A percentile compares a stretch with the other conserved stretches of the same genome.
Evolutionary conservation across 192 early-diverging fungal genomes (phyloP).

Genomic region (Coemansia sp.): DNA sequence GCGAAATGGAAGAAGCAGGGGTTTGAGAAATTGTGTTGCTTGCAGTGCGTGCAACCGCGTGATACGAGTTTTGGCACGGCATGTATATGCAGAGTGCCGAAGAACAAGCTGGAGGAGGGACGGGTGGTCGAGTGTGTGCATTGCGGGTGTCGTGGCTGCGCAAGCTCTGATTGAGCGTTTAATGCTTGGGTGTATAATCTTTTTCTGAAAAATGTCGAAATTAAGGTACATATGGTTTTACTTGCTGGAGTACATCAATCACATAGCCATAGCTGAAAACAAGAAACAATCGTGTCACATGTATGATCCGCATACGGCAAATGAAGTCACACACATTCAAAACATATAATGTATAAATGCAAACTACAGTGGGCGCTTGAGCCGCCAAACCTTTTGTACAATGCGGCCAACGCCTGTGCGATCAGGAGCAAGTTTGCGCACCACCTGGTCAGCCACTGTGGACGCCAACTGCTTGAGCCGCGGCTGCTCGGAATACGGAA

Average conservation of each 20-base stretch:
- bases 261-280: background rate
- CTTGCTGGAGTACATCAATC: background rate
- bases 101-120: conserved; percentile 84
- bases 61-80: conserved; percentile 98
- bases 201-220: conserved; percentile 22
- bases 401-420: conserved; percentile 41
- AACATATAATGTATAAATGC: too few species aligned
- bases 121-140: conserved; percentile 90
- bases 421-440: conserved; percentile 5
- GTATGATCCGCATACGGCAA: background rate
- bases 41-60: conserved; percentile 93
- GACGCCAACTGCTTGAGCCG: conserved; percentile 28
- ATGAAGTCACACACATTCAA: too few species aligned
- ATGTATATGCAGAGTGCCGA: conserved; percentile 96
- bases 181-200: background rate
- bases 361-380: conserved; percentile 1
- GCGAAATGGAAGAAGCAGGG: conserved; percentile 99
- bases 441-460: conserved; percentile 31
- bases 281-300: background rate
- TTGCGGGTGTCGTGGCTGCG: conserved; percentile 86
- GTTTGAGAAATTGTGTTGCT: conserved; percentile 96
- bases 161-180: conserved; percentile 57
- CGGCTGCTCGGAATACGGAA: conserved; percentile 17
- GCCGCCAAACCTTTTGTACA: conserved; percentile 48
- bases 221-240: conserved; percentile 27